Evolutionary conservation across 768 basidiomycete species (phyloP), one percentile per base, ranked within the genome.

Genomic region (Xerocomellus dryophilus): DNA sequence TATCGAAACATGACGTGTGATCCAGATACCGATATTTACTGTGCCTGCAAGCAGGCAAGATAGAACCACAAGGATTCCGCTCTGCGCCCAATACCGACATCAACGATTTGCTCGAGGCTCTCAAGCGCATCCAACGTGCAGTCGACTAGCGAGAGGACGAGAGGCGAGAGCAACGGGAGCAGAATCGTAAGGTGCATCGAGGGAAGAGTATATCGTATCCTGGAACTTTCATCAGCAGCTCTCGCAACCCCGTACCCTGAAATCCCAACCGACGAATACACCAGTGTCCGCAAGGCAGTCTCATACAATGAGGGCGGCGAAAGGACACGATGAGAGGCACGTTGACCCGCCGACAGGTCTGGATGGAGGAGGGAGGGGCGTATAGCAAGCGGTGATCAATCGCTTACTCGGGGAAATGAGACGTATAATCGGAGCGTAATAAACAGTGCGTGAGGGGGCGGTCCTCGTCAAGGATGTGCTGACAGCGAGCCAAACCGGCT

Each of bases 381-480:
- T 62, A 57, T 67, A 71, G 64, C 60, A 61, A 61, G 69, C 76
- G 73, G 64, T 77, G 79, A 79, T 81, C 75, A 81, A 69, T 62
- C 77, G 74, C 73, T 57, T 63, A 56, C 66, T 65, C 58, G 53
- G 55, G 60, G 62, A 63, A 51, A 59, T 51, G 65, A 61, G 54
- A 52, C 58, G 63, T 66, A 75, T 72, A 69, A 69, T 73, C 72
- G 62, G 69, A 65, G 71, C 70, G 76, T 72, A 74, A 76, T 71
- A 69, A 78, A 71, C 76, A 73, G 64, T 73, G 68, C 67, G 71
- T 65, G 64, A 14, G 18, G 32, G 34, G 46, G 70, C 51, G 59
- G 47, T 63, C 63, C 60, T 57, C 60, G 21, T 58, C 59, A 62
- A 54, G 65, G 58, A 54, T 41, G 56, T 65, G 58, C 65, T 49